Evolutionary conservation across 305 asterid species (phyloP).

Genomic region (Fraxinus dipetala): DNA sequence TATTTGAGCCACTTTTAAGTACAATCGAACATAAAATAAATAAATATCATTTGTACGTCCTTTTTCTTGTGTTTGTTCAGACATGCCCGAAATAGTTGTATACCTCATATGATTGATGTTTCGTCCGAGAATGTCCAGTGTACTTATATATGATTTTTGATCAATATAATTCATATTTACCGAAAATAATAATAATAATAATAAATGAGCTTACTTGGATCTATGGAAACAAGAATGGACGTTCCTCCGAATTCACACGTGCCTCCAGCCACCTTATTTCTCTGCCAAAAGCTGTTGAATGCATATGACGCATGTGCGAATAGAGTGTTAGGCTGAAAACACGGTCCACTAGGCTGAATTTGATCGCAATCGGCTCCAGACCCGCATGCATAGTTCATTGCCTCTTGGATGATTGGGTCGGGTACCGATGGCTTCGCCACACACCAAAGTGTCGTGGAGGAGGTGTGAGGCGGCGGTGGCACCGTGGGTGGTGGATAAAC

Average conservation of each 20-base stretch:
- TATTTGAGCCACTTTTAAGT: not conserved
- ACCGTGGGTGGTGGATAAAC: constrained; percentile 73
- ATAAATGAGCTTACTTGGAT: constrained; percentile 62
- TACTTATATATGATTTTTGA: too few species aligned
- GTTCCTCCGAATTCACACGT: constrained; percentile 90
- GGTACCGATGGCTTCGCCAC: constrained; percentile 94
- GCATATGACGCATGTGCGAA: constrained; percentile 90
- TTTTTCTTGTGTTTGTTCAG: too few species aligned
- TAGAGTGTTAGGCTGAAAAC: constrained; percentile 65
- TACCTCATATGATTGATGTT: too few species aligned
- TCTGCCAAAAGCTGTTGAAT: constrained; percentile 86
- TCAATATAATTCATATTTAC: too few species aligned
- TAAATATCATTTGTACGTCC: too few species aligned
- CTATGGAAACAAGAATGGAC: constrained; percentile 76
- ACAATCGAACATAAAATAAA: not conserved
- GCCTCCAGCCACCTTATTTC: constrained; percentile 67
- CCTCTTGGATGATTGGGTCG: constrained; percentile 80
- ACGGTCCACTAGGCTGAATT: constrained; percentile 64
- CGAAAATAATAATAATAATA: too few species aligned
- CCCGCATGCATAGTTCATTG: constrained; percentile 87
- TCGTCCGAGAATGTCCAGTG: too few species aligned
- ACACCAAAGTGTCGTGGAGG: constrained; percentile 61
- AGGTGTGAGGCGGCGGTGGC: constrained; percentile 68
- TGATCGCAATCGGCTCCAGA: constrained; percentile 80
- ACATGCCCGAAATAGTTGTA: too few species aligned